Evolutionary conservation across 352 stramenopile genomes (phyloP).

Genomic region (Globisporangium acanthophoron): DNA sequence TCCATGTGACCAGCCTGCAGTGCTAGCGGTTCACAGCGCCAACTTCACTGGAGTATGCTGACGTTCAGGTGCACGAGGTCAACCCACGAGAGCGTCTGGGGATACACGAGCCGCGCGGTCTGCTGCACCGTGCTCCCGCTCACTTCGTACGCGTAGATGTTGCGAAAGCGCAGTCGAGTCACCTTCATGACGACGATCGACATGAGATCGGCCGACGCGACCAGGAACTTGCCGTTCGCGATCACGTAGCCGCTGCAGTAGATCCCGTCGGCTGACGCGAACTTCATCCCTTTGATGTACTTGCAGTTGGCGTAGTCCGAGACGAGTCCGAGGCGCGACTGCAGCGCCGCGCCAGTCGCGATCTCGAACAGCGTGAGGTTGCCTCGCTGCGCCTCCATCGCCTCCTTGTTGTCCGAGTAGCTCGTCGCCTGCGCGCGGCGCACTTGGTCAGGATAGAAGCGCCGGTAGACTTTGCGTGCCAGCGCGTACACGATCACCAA

Average conservation of each 20-base stretch:
- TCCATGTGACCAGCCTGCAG: too few relatives aligned
- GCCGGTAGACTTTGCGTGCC: not conserved
- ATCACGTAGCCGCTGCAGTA: constrained; percentile 53
- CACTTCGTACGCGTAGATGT: too few relatives aligned
- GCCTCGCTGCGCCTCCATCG: constrained; percentile 3
- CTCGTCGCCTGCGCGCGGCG: not conserved
- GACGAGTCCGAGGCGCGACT: constrained; percentile 25
- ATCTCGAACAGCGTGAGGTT: constrained; percentile 14
- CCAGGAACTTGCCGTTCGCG: constrained; percentile 7
- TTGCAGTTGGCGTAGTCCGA: constrained; percentile 45
- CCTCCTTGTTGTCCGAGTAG: constrained; percentile 17
- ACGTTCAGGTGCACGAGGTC: too few relatives aligned
- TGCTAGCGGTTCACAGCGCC: too few relatives aligned
- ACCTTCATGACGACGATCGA: not conserved
- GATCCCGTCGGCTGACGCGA: constrained; percentile 33
- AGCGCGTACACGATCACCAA: not conserved
- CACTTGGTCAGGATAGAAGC: constrained; percentile 10
- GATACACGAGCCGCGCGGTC: too few relatives aligned
- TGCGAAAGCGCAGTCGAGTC: not conserved
- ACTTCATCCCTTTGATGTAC: constrained; percentile 28
- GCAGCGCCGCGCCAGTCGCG: constrained; percentile 4
- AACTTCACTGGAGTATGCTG: too few relatives aligned
- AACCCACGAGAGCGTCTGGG: too few relatives aligned
- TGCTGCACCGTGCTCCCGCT: too few relatives aligned
- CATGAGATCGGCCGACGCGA: not conserved